Evolutionary conservation across 2,329 filamentous ascomycete species (phyloP).

Genomic region (Mycosphaerella sp.): DNA sequence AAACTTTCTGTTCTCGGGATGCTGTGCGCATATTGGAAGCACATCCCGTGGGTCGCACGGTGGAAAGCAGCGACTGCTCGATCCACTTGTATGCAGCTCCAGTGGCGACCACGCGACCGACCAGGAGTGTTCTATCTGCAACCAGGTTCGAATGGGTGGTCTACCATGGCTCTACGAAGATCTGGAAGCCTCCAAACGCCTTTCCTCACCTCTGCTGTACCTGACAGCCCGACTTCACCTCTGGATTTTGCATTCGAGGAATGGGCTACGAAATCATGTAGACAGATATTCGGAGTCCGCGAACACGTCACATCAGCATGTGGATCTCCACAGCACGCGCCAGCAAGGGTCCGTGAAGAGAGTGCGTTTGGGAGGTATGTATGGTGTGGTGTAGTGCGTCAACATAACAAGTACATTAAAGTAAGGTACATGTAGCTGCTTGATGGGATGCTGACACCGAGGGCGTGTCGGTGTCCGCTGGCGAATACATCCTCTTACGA

Average conservation of each 20-base stretch:
- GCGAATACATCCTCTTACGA: neutral
- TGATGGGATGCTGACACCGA: neutral
- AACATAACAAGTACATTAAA: neutral
- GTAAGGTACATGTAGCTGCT: neutral
- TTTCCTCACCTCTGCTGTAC: neutral
- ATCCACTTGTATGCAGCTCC: slow-evolving; percentile 4
- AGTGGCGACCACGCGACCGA: slow-evolving; percentile 17
- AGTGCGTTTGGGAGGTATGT: neutral
- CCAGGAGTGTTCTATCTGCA: slow-evolving; percentile 8
- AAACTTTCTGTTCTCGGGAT: neutral
- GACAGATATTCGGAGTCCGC: neutral
- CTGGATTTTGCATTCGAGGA: neutral
- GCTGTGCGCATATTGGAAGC: neutral
- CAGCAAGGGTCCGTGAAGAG: neutral
- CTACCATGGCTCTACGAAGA: slow-evolving; percentile 13
- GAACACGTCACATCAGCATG: neutral
- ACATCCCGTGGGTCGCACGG: neutral
- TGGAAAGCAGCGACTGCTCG: neutral
- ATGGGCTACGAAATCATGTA: neutral
- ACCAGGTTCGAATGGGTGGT: slow-evolving; percentile 2
- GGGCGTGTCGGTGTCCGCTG: neutral
- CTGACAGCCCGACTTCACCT: neutral
- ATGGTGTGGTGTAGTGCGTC: neutral
- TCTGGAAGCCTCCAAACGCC: slow-evolving; percentile 7
- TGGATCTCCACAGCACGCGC: neutral